These are phyloP conservation scores for Chlorella sp. DNA, from an alignment of 139 green algal genomes.

Conservation along the genomic window DNA sequence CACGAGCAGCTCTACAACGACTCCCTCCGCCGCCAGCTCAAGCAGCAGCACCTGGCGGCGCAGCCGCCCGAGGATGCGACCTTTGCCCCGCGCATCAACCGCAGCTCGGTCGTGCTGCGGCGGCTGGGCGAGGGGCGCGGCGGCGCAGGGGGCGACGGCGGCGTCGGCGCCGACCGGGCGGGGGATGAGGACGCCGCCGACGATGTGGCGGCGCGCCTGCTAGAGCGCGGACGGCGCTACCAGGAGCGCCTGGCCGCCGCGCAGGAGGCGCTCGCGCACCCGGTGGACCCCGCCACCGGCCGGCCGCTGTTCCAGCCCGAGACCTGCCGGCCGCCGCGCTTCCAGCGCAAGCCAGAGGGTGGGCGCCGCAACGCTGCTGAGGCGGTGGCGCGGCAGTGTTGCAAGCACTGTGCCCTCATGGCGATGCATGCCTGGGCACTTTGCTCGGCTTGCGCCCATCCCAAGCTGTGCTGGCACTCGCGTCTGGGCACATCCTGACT, in stretches of 20 bases:
- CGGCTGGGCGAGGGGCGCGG: slow-evolving; percentile 11
- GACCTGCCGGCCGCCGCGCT: slow-evolving; percentile 48
- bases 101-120: slow-evolving; percentile 13
- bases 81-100: slow-evolving; percentile 55
- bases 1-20: slow-evolving; percentile 81
- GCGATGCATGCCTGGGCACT: too few relatives aligned
- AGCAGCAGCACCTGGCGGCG: slow-evolving; percentile 43
- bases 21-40: slow-evolving; percentile 46
- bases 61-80: slow-evolving; percentile 79
- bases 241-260: slow-evolving; percentile 57
- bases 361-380: not conserved
- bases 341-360: slow-evolving; percentile 43
- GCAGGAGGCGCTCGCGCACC: slow-evolving; percentile 35
- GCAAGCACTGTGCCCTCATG: too few relatives aligned
- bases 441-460: too few relatives aligned
- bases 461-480: too few relatives aligned
- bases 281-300: slow-evolving; percentile 66
- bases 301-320: slow-evolving; percentile 69
- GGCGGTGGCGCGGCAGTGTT: too few relatives aligned
- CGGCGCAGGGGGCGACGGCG: not conserved
- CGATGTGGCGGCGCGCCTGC: slow-evolving; percentile 11
- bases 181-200: not conserved
- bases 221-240: slow-evolving; percentile 28
- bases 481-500: too few relatives aligned
- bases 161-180: slow-evolving; percentile 4